Evolutionary conservation across 2,329 filamentous ascomycete genomes (phyloP), one percentile per base, ranked within the genome.

Genomic region (Aspergillus sp.): DNA sequence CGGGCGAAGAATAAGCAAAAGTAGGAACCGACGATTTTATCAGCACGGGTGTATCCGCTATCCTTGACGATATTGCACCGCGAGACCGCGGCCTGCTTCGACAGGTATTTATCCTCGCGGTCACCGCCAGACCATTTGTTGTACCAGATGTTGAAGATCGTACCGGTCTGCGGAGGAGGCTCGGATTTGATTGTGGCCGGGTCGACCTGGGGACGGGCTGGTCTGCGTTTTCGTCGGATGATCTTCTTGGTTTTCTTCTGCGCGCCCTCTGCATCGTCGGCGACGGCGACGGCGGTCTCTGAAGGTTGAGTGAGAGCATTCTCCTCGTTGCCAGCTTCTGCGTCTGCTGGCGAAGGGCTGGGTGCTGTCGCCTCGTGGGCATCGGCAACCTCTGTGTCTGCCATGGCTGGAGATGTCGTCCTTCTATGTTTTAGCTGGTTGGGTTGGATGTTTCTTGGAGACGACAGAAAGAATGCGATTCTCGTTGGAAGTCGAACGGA

Each of bases 101-200:
- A 88, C 4, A 90, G 78, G 60, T 91, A 90, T 57, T 90, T 89
- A 72, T 94, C 90, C 62, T 97, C 91, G 48, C 90, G 82, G 68
- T 98, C 93, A 60, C 93, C 93, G 53, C 93, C 93, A 1, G 85
- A 86, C 90, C 91, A 97, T 70, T 96, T 97, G 73, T 95, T 96
- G 72, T 96, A 95, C 91, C 90, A 96, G 60, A 95, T 94, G 69
- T 98, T 98, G 77, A 93, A 98, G 46, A 90, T 89, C 0, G 88
- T 95, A 42, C 93, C 93, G 0, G 91, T 97, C 60, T 97, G 90
- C 1, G 88, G 87, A 11, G 90, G 89, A 4, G 88, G 86, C 57
- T 95, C 89, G 30, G 85, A 85, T 57, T 86, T 88, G 69, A 95
- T 79, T 35, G 84, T 84, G 33, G 85, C 82, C 2, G 90, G 82